Evolutionary conservation across 2,329 filamentous ascomycete species (phyloP), one percentile per base, ranked within the genome.

Genomic region (Fusarium sterilihyphosum): DNA sequence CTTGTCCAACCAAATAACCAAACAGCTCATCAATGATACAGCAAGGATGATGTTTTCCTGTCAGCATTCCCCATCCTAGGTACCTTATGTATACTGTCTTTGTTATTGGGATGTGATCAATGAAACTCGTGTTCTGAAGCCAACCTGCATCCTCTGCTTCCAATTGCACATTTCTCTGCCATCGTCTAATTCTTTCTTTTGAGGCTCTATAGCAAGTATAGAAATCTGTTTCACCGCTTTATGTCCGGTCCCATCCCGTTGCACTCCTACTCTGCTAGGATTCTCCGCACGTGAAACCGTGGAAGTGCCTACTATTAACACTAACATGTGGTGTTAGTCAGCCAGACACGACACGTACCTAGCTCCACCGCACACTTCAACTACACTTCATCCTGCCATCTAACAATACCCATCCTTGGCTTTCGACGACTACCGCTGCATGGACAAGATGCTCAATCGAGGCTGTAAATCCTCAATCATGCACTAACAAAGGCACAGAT

Each of bases 291-390:
- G 65, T 73, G 72, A 58, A 63, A 60, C 44, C 35, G 35, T 56
- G 35, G 20, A 56, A 40, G 35, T 29, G 14, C 33, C 59, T 53
- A 62, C 60, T 35, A 43, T 61, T 6, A 53, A 20, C n/a, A 56
- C 61, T 71, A 58, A 73, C 33, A 57, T 71, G 60, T 44, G 64
- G 69, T 17, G 38, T 76, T 76, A 76, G 71, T 77, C 52, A 75
- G 65, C 65, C 44, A 37, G 61, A 61, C 57, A 67, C 18, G 60
- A 74, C 62, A 61, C 65, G 24, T 26, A 61, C 65, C 20, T 26
- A 58, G 59, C 44, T 65, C 65, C 61, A 74, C 61, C 41, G 49
- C 65, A 61, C 61, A 70, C 58, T 75, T 73, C 61, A 62, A 77
- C 72, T 64, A 67, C 72, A 73, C 65, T 56, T 52, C 65, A 67